Evolutionary conservation across 179 eudicot species (phyloP).

Genomic region (Silene noctiflora): DNA sequence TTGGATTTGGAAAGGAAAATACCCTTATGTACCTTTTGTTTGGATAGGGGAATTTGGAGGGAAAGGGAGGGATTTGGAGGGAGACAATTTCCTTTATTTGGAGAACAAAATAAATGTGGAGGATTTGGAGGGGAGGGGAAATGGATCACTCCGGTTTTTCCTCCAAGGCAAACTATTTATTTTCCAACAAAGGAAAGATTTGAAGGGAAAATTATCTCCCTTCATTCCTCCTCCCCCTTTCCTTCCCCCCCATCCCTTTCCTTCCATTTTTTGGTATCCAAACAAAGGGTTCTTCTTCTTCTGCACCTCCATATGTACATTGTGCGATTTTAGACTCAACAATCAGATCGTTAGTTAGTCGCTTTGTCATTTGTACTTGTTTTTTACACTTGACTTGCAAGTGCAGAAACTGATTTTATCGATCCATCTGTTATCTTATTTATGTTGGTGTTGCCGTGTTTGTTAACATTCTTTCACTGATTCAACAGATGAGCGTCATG

Average conservation of each 20-base stretch:
- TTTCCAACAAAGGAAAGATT: too few species aligned
- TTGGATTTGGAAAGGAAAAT: background rate
- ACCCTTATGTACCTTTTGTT: background rate
- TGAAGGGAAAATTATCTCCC: background rate
- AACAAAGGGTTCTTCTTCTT: background rate
- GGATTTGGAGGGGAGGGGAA: too few species aligned
- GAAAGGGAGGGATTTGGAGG: too few species aligned
- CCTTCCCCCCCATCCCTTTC: too few species aligned
- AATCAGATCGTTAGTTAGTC: background rate
- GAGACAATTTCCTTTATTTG: too few species aligned
- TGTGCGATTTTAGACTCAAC: background rate
- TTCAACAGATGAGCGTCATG: slow-evolving; percentile 41
- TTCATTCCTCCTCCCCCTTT: too few species aligned
- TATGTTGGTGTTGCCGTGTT: background rate
- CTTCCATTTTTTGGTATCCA: too few species aligned
- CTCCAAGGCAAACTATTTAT: too few species aligned
- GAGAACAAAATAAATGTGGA: too few species aligned
- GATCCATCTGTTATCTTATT: background rate
- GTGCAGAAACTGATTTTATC: background rate
- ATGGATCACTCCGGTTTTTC: too few species aligned
- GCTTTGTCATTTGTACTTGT: background rate
- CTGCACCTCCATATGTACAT: background rate
- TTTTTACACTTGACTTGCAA: background rate
- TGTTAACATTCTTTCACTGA: background rate
- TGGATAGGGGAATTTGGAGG: background rate